Base-by-base conservation (phyloP, 805 yeast genomes). In the Starmerella bombi region DNA sequence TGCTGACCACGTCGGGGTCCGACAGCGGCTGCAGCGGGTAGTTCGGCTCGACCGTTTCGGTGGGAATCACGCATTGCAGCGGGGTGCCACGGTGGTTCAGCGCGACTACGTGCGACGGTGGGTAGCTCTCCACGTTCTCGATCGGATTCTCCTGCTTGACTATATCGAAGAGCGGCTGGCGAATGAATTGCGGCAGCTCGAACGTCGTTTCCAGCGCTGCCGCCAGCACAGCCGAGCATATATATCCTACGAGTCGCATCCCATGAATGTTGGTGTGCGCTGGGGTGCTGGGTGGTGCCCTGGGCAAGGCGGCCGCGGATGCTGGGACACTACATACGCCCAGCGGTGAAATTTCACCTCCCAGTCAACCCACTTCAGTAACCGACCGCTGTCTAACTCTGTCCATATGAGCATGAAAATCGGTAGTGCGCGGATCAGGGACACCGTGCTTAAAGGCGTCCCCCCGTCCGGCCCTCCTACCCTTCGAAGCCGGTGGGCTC, bases 401-500 rank as follows among this genome's bases (percentile, higher is more conserved):
- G n/a, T n/a, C n/a, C n/a, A 17, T 21, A 40, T 32, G 42, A 38
- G 51, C 36, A 39, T 50, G 30, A 42, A 45, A 35, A 47, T 52
- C 18, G 50, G 50, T 25, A 52, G 42, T 37, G 17, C 42, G 10
- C 49, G 48, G 15, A 45, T 52, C 31, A 47, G 55, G n/a, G 54
- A 52, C 27, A 54, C 55, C 20, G 48, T 52, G 19, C 44, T 50
- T 16, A 45, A 51, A 16, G 57, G 58, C 20, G 51, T 52, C 14
- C 53, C 54, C 16, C 35, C 36, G 8, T 9, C 44, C 1, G 58
- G 58, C 5, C 58, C 58, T 5, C 56, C 55, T 7, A 36, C 55
- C 15, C 41, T 53, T 31, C 35, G 41, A 8, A 46, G 50, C 31
- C 35, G 44, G 17, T 44, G 54, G 52, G 52, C 52, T 3, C 49